A percentile compares a stretch with the other conserved stretches of the same genome.
Evolutionary conservation across 768 basidiomycete genomes (phyloP).

Genomic region (Tylopilus vinaceipallidus): DNA sequence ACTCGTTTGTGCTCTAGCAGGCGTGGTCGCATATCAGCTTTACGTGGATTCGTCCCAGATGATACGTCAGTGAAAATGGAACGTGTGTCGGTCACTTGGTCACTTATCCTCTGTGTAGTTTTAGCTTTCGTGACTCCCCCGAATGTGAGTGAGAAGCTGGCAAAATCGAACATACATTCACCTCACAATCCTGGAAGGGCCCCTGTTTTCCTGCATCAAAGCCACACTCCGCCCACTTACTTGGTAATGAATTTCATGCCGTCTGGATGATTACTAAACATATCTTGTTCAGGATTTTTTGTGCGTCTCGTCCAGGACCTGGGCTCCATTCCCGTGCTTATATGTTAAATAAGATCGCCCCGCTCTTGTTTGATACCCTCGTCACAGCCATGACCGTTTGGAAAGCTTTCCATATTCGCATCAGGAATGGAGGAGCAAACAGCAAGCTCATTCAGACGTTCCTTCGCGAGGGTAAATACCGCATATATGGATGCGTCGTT

Average conservation of each 20-base stretch:
- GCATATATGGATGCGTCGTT: slow-evolving; percentile 1
- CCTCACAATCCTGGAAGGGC: slow-evolving; percentile 41
- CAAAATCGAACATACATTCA: not conserved
- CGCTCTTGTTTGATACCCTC: slow-evolving; percentile 76
- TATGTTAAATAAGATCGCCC: slow-evolving; percentile 58
- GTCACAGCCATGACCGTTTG: slow-evolving; percentile 79
- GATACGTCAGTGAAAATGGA: slow-evolving; percentile 49
- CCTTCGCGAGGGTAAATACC: slow-evolving; percentile 64
- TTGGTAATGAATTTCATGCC: slow-evolving; percentile 46
- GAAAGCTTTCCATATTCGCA: slow-evolving; percentile 76
- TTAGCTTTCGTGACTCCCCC: slow-evolving; percentile 65
- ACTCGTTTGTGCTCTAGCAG: slow-evolving; percentile 63
- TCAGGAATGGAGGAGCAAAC: slow-evolving; percentile 71
- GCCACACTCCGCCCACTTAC: slow-evolving; percentile 78
- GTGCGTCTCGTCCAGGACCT: slow-evolving; percentile 36
- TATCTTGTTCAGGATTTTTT: slow-evolving; percentile 47
- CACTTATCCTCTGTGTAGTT: slow-evolving; percentile 38
- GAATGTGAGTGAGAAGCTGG: slow-evolving; percentile 40
- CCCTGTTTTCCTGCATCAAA: slow-evolving; percentile 82
- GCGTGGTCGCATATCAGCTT: slow-evolving; percentile 78
- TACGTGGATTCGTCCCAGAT: slow-evolving; percentile 79
- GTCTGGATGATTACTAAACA: slow-evolving; percentile 4
- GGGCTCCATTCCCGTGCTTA: slow-evolving; percentile 2
- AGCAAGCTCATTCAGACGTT: slow-evolving; percentile 83
- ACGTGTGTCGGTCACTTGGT: not conserved